phyloP scores from a whole-genome alignment of 1,139 yeast genomes.

The Yamadazyma oceani region DNA sequence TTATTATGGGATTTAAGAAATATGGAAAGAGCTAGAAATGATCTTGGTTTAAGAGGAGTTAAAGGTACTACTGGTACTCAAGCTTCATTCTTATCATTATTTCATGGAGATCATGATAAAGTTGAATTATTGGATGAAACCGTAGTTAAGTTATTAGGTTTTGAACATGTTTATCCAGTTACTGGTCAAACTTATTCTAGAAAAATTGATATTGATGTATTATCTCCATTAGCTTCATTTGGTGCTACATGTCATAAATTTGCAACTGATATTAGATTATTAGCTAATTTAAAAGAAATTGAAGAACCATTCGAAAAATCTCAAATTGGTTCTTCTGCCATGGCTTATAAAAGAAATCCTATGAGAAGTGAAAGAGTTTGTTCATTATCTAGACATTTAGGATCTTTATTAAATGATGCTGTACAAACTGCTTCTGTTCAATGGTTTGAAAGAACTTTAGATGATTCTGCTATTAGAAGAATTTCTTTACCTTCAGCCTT shows the following conservation, averaged over 20 bases:
- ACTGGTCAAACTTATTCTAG: conserved; percentile 99
- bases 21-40: conserved; percentile 93
- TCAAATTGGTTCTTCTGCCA: conserved; percentile 96
- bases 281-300: conserved; percentile 94
- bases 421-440: conserved; percentile 97
- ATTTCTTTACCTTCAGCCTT: conserved; percentile 96
- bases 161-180: conserved; percentile 92
- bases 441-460: conserved; percentile 99
- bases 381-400: conserved; percentile 92
- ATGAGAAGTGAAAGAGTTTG: conserved; percentile 99
- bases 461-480: conserved; percentile 97
- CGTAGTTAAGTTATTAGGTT: conserved; percentile 90
- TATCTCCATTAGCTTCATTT: conserved; percentile 89
- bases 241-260: conserved; percentile 98
- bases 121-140: conserved; percentile 89
- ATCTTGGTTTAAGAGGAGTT: conserved; percentile 95
- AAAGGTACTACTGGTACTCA: conserved; percentile 99
- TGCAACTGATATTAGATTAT: conserved; percentile 93
- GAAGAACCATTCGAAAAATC: conserved; percentile 98
- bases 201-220: conserved; percentile 92
- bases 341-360: conserved; percentile 99
- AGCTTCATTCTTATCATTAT: conserved; percentile 89
- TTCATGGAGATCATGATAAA: conserved; percentile 96
- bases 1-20: conserved; percentile 97
- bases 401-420: conserved; percentile 88